Conservation (phyloP, 2,329 filamentous ascomycete genomes). For the Phyllosticta citribraziliensis region DNA sequence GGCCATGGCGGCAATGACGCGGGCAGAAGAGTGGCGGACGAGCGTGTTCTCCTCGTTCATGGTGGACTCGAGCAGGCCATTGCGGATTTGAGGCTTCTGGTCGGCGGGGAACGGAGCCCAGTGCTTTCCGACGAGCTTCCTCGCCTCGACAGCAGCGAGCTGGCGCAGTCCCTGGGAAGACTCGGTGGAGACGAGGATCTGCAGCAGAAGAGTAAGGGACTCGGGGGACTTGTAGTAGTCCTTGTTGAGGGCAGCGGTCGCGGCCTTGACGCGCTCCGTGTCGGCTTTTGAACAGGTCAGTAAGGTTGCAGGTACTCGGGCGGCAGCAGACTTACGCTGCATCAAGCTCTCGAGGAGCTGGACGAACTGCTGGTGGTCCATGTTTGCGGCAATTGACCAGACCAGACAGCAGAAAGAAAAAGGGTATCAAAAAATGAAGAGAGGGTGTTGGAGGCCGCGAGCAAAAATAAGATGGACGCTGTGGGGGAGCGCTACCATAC, state of each 20-base stretch:
- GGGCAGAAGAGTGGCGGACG: slow-evolving; percentile 76
- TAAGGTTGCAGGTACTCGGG: slow-evolving; percentile 24
- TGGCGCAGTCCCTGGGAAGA: slow-evolving; percentile 61
- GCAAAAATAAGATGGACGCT: slow-evolving; percentile 1
- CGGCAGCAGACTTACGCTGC: slow-evolving; percentile 55
- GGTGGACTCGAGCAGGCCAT: slow-evolving; percentile 74
- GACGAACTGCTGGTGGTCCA: slow-evolving; percentile 78
- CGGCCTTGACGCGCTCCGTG: slow-evolving; percentile 65
- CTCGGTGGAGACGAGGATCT: slow-evolving; percentile 74
- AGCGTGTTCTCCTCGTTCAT: slow-evolving; percentile 68
- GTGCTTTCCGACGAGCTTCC: slow-evolving; percentile 74
- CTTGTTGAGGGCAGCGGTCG: slow-evolving; percentile 83
- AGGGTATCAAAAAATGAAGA: slow-evolving; percentile 10
- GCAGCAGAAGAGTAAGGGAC: slow-evolving; percentile 75
- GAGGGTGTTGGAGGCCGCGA: not conserved
- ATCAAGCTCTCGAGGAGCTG: slow-evolving; percentile 80
- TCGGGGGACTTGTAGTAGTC: slow-evolving; percentile 83
- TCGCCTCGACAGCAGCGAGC: slow-evolving; percentile 81
- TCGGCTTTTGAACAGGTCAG: slow-evolving; percentile 51
- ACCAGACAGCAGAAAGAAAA: slow-evolving; percentile 1
- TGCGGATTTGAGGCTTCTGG: slow-evolving; percentile 71
- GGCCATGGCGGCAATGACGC: slow-evolving; percentile 79
- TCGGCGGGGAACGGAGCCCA: slow-evolving; percentile 65
- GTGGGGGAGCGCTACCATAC: not conserved
- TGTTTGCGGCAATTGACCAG: slow-evolving; percentile 25